phyloP scores from a whole-genome alignment of 345 rosid species.

The Erucastrum elatum region DNA sequence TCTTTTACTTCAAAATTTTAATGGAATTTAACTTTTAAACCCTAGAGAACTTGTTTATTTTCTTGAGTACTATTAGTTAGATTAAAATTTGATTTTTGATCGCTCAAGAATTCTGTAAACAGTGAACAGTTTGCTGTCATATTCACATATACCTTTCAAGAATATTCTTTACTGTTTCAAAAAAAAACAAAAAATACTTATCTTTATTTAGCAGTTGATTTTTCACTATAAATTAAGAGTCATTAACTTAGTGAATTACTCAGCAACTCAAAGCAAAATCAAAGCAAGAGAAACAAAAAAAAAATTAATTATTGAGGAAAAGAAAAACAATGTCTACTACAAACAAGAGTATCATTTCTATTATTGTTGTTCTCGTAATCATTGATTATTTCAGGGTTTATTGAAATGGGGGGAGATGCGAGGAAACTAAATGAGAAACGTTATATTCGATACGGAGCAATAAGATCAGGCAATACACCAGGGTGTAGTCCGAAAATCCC shows the following conservation, averaged over 20 bases:
- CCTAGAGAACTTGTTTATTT: background rate
- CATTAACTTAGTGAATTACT: background rate
- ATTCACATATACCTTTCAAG: background rate
- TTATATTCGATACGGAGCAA: background rate
- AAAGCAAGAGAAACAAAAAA: background rate
- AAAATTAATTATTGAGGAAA: background rate
- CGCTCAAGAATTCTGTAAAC: background rate
- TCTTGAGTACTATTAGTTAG: background rate
- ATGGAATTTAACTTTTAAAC: background rate
- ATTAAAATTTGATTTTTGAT: background rate
- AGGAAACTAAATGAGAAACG: background rate
- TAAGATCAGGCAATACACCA: background rate
- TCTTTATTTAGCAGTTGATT: background rate
- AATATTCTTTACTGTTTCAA: background rate
- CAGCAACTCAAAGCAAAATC: background rate
- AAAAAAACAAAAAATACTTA: background rate
- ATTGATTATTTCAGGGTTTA: background rate
- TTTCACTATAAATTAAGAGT: background rate
- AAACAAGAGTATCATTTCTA: background rate
- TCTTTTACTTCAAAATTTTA: background rate
- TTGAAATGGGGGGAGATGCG: background rate
- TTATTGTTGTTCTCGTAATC: background rate
- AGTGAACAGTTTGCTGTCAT: background rate
- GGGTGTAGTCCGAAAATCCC: background rate
- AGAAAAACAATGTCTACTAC: background rate